Evolutionary conservation across 139 green algal species (phyloP).

Genomic region (Picocystis salinarum): DNA sequence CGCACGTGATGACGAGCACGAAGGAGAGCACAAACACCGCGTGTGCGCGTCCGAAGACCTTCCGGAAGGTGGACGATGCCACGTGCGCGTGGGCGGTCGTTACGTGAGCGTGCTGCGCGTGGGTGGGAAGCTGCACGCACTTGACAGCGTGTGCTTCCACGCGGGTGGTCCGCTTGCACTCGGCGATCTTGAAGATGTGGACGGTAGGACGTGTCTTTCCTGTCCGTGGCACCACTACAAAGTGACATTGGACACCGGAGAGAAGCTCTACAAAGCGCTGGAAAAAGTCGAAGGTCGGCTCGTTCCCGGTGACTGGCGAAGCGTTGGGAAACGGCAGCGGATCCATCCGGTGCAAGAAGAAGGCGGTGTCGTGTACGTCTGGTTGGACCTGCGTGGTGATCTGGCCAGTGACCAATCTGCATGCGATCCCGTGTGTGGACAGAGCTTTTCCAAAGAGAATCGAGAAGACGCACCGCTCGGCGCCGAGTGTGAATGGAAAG

Average conservation of each 20-base stretch:
- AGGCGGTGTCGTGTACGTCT: conserved; percentile 12
- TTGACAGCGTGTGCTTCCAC: conserved; percentile 40
- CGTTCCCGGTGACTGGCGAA: conserved; percentile 19
- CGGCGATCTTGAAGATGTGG: conserved; percentile 34
- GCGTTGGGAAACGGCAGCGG: conserved; percentile 18
- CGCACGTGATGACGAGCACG: too few relatives aligned
- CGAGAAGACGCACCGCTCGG: too few relatives aligned
- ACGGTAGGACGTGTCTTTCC: conserved; percentile 7
- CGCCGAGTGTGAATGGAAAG: too few relatives aligned
- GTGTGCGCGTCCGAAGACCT: too few relatives aligned
- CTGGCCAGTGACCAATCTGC: conserved; percentile 23
- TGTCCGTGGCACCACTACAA: conserved; percentile 26
- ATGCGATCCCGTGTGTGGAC: conserved; percentile 8
- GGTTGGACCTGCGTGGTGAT: conserved; percentile 14
- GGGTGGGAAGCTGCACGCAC: conserved; percentile 15
- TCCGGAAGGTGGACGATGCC: too few relatives aligned
- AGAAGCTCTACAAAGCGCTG: conserved; percentile 21
- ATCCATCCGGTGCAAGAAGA: conserved; percentile 17
- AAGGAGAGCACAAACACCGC: too few relatives aligned
- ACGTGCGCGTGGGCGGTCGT: conserved; percentile 5
- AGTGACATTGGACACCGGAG: conserved; percentile 10
- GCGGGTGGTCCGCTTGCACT: conserved; percentile 34
- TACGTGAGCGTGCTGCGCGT: conserved; percentile 23
- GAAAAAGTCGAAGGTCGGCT: conserved; percentile 12
- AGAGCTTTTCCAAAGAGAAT: too few relatives aligned